These are phyloP conservation scores for Pyrenophora seminiperda DNA, from an alignment of 2,329 filamentous ascomycete species.

Conservation along the genomic window DNA sequence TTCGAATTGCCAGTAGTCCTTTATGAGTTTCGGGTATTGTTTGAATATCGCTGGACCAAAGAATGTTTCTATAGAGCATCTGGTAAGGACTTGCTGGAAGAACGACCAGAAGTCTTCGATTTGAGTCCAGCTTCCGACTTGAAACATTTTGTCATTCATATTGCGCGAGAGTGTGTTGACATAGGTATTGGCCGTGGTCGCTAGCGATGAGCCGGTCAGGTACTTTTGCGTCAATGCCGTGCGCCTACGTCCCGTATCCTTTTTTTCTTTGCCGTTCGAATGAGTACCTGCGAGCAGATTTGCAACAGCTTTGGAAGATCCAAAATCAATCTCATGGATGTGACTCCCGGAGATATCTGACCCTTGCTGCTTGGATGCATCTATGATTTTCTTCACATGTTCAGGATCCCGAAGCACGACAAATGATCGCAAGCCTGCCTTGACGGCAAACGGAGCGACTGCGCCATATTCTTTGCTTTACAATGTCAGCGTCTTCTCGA, in stretches of 20 bases:
- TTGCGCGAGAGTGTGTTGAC: conserved; percentile 27
- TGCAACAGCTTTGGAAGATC: conserved; percentile 10
- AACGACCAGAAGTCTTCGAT: conserved; percentile 42
- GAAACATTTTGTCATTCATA: conserved; percentile 41
- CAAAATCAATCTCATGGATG: conserved; percentile 23
- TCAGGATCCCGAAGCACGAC: conserved; percentile 29
- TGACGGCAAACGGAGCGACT: conserved; percentile 31
- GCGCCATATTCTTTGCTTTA: conserved; percentile 31
- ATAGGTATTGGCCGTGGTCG: conserved; percentile 22
- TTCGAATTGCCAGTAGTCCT: conserved; percentile 37
- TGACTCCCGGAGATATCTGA: conserved; percentile 3
- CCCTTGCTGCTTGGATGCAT: conserved; percentile 17
- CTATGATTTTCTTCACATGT: conserved; percentile 26
- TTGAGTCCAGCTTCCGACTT: conserved; percentile 34
- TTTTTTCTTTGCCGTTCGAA: not conserved
- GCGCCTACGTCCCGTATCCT: conserved; percentile 9
- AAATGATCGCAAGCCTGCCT: conserved; percentile 25
- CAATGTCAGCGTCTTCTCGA: conserved; percentile 5
- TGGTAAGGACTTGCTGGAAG: conserved; percentile 33
- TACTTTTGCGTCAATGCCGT: conserved; percentile 17
- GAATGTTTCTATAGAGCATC: conserved; percentile 30
- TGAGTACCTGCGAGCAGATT: conserved; percentile 8
- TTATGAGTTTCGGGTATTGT: conserved; percentile 30
- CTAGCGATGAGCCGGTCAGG: conserved; percentile 21
- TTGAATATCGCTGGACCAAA: conserved; percentile 35